Conservation (phyloP, 1,284 basidiomycete species). For the Pseudozyma pruni region DNA sequence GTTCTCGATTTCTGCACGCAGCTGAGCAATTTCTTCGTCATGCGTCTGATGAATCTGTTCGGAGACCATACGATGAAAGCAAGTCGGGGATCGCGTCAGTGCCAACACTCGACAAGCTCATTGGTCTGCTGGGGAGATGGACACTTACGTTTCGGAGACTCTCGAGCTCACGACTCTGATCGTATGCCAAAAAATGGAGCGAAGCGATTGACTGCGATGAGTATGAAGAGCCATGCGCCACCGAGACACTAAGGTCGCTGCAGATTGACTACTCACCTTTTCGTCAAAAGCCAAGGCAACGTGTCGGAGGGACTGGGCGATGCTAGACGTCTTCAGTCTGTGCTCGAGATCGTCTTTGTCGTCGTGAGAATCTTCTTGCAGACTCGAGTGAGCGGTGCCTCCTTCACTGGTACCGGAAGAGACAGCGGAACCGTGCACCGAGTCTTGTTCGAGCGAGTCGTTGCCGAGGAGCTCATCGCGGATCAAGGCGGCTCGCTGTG, state of each 20-base stretch:
- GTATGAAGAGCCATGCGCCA: background rate
- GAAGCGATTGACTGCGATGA: background rate
- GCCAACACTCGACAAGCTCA: too few species aligned
- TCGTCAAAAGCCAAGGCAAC: constrained; percentile 39
- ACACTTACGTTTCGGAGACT: constrained; percentile 19
- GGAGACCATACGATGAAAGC: too few species aligned
- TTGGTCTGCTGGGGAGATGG: too few species aligned
- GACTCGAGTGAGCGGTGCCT: background rate
- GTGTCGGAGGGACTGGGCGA: constrained; percentile 33
- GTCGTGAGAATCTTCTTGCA: background rate
- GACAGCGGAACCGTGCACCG: constrained; percentile 6
- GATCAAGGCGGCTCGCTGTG: constrained; percentile 32
- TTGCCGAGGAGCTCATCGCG: constrained; percentile 31
- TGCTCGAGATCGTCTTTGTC: constrained; percentile 13
- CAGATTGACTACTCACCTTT: constrained; percentile 16
- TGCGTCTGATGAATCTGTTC: constrained; percentile 24
- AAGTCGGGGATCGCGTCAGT: too few species aligned
- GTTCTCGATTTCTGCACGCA: constrained; percentile 8
- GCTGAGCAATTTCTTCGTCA: constrained; percentile 5
- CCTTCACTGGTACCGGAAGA: constrained; percentile 10
- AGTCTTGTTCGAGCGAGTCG: constrained; percentile 4
- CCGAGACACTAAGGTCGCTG: background rate
- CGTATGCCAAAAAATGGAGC: too few species aligned
- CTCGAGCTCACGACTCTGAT: constrained; percentile 36
- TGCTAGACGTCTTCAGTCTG: constrained; percentile 12